Conservation (phyloP, 2,329 filamentous ascomycete genomes). For the Biscogniauxia mediterranea region DNA sequence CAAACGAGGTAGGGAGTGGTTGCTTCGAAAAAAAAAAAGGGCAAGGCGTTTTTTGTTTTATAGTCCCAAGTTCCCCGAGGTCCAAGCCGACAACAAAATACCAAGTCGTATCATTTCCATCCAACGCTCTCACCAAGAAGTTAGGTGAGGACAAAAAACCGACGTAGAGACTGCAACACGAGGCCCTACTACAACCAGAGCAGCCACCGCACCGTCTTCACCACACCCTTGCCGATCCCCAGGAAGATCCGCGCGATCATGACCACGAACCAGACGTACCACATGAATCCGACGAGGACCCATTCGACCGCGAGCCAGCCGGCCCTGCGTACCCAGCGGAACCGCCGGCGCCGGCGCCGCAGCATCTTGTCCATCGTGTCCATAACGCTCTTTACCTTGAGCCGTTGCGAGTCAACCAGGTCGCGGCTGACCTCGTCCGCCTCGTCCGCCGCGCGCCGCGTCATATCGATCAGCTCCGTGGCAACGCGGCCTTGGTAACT, state of each 20-base stretch:
- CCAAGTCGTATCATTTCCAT: background rate
- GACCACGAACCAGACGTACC: slow-evolving; percentile 90
- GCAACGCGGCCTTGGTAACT: slow-evolving; percentile 46
- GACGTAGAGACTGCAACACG: too few species aligned
- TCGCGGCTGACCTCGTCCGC: slow-evolving; percentile 77
- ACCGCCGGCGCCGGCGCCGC: slow-evolving; percentile 62
- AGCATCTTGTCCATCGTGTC: slow-evolving; percentile 78
- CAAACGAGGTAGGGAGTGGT: too few species aligned
- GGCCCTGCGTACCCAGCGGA: slow-evolving; percentile 71
- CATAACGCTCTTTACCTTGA: slow-evolving; percentile 76
- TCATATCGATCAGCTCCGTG: slow-evolving; percentile 56
- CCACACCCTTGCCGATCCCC: slow-evolving; percentile 58
- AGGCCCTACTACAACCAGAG: slow-evolving; percentile 65
- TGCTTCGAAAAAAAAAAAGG: too few species aligned
- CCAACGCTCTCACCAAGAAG: background rate
- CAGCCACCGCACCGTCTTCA: slow-evolving; percentile 71
- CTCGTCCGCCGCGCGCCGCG: slow-evolving; percentile 69
- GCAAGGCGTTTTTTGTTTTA: too few species aligned
- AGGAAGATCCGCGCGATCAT: slow-evolving; percentile 68
- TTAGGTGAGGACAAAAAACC: background rate
- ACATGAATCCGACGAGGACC: slow-evolving; percentile 84
- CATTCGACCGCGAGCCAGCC: slow-evolving; percentile 86
- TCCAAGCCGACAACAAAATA: background rate
- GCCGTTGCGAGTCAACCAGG: slow-evolving; percentile 71
- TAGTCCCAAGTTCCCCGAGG: too few species aligned